Percentiles rank a stretch among this genome's conserved stretches.
Evolutionary conservation across 345 rosid genomes (phyloP).

Genomic region (Sisymbrium irio): DNA sequence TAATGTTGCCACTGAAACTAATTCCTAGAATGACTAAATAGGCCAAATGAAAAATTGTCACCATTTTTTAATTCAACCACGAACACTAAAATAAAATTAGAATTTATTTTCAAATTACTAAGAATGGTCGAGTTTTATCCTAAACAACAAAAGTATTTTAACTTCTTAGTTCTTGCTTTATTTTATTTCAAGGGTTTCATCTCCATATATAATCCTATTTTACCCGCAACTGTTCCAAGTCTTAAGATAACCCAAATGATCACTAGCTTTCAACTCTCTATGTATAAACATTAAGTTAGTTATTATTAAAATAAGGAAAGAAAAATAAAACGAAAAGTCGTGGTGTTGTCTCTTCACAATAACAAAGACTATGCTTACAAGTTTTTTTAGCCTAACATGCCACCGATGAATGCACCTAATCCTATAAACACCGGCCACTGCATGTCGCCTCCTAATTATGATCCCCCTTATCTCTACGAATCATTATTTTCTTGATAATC

Average conservation of each 20-base stretch:
- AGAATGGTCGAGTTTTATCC: background rate
- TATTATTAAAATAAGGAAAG: background rate
- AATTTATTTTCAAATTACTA: background rate
- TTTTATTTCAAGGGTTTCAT: background rate
- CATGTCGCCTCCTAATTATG: constrained; percentile 37
- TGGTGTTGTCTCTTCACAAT: constrained; percentile 31
- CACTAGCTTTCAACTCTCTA: constrained; percentile 16
- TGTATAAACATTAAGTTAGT: background rate
- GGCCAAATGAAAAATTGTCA: background rate
- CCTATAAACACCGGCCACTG: constrained; percentile 35
- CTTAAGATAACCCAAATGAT: background rate
- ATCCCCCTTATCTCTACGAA: constrained; percentile 15
- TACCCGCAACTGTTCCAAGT: background rate
- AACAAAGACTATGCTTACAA: constrained; percentile 32
- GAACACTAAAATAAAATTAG: background rate
- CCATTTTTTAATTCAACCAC: background rate
- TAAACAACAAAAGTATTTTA: background rate
- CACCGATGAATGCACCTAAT: constrained; percentile 41
- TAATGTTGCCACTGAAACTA: background rate
- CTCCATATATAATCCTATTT: background rate
- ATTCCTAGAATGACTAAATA: background rate
- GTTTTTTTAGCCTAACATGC: constrained; percentile 35
- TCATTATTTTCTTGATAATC: constrained; percentile 26
- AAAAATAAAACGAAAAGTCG: background rate
- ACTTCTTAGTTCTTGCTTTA: background rate